Evolutionary conservation across 2,329 filamentous ascomycete genomes (phyloP).

Genomic region (Clonostachys sp.): DNA sequence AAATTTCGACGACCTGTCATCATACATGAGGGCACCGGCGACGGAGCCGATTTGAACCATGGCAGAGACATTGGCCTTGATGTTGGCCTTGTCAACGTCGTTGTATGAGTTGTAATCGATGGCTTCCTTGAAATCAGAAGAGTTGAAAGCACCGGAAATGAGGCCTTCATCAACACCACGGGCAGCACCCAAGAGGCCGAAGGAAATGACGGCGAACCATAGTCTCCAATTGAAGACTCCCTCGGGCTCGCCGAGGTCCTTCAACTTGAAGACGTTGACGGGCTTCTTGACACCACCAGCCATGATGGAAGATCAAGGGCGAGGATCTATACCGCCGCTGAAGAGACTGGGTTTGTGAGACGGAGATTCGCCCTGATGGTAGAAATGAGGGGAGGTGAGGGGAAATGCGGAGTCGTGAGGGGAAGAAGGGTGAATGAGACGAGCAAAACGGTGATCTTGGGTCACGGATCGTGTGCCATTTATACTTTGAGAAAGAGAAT

Average conservation of each 20-base stretch:
- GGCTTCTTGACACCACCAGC: conserved; percentile 49
- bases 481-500: too few species aligned
- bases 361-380: too few species aligned
- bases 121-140: conserved; percentile 55
- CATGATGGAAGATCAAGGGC: conserved; percentile 33
- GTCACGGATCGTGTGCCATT: too few species aligned
- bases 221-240: conserved; percentile 74
- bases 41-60: conserved; percentile 82
- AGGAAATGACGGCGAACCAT: conserved; percentile 72
- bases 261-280: conserved; percentile 60
- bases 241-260: conserved; percentile 60
- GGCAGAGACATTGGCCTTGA: conserved; percentile 71
- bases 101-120: conserved; percentile 54
- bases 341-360: too few species aligned
- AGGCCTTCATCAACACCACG: conserved; percentile 78
- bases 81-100: conserved; percentile 53
- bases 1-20: neutral
- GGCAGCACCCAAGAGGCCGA: conserved; percentile 72
- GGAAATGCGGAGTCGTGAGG: too few species aligned
- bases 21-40: conserved; percentile 57
- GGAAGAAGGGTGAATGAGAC: too few species aligned
- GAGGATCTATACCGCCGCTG: too few species aligned
- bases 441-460: too few species aligned
- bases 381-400: too few species aligned
- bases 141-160: conserved; percentile 67